Evolutionary conservation across 768 basidiomycete species (phyloP), one percentile per base, ranked within the genome.

Genomic region (Mycena maculata): DNA sequence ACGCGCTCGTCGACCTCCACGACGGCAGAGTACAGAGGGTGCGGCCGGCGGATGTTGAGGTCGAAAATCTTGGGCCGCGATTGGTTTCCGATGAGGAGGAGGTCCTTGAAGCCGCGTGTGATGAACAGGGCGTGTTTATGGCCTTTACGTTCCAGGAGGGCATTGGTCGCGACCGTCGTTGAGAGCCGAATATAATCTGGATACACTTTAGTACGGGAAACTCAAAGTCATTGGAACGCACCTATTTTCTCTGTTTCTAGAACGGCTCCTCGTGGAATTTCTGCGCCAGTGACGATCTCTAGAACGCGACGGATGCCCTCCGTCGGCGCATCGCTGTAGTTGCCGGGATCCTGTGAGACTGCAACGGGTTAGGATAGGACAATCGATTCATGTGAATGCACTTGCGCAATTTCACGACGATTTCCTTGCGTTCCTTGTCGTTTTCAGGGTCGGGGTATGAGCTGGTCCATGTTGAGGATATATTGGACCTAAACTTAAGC

Each of bases 121-220:
- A 96, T 97, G 16, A 98, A 81, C 38, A 99, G 83, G 0, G 95
- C 96, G 65, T 97, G 95, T 68, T 90, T 90, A 73, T 95, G 92
- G 1, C 97, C 97, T 77, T 97, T 96, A 50, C 97, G 90, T 74
- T 99, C 97, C 8, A 99, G 86, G 0, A 99, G 86, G 0, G 97
- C 96, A 73, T 98, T 99, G 20, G 97, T 99, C 0, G 96, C 96
- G 4, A 98, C 95, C 0, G 97, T 99, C 0, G 96, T 98, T 0
- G 94, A 95, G 10, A 97, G 82, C 20, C 95, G 88, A 68, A 97
- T 94, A 75, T 95, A 96, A 74, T 97, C 95, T 95, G 65, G 13
- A 49, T 28, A 45, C 48, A 30, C 4, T n/a, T 69, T 8, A 50
- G 68, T 31, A 56, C 47, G 36, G 27, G 53, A 27, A 41, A 23